phyloP scores from a whole-genome alignment of 805 yeast genomes.

The Kuraishia hungarica region DNA sequence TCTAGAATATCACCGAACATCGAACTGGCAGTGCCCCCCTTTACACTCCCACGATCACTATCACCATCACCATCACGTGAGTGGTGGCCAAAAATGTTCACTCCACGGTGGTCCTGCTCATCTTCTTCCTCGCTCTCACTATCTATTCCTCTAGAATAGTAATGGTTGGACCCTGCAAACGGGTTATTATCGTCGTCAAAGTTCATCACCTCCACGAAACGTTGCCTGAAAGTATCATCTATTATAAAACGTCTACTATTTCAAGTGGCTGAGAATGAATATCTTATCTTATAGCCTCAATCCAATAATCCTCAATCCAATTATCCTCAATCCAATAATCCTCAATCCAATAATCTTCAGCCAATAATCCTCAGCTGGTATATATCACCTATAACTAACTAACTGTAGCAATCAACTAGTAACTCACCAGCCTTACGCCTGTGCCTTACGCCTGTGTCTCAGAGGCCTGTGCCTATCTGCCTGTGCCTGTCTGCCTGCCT shows the following conservation, averaged over 20 bases:
- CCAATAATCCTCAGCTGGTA: too few relatives aligned
- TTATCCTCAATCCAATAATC: too few relatives aligned
- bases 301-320: too few relatives aligned
- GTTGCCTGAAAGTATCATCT: constrained; percentile 1
- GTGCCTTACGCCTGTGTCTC: background rate
- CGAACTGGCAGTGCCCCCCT: too few relatives aligned
- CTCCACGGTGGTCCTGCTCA: background rate
- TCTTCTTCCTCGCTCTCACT: background rate
- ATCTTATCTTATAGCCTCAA: too few relatives aligned
- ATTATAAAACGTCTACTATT: background rate
- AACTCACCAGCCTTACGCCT: background rate
- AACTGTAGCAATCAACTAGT: too few relatives aligned
- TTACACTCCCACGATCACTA: background rate
- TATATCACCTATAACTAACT: too few relatives aligned
- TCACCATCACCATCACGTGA: too few relatives aligned
- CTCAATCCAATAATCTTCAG: too few relatives aligned
- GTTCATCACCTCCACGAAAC: constrained; percentile 14
- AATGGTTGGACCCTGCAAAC: constrained; percentile 24
- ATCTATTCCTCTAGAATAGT: constrained; percentile 17
- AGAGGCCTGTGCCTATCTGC: background rate
- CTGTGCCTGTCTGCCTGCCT: background rate
- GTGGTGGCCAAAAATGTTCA: too few relatives aligned
- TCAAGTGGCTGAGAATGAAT: too few relatives aligned
- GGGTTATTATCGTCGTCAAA: constrained; percentile 27
- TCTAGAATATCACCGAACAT: background rate